Conservation (phyloP, 1,284 basidiomycete species). For the Sanghuangporus sanghuang region DNA sequence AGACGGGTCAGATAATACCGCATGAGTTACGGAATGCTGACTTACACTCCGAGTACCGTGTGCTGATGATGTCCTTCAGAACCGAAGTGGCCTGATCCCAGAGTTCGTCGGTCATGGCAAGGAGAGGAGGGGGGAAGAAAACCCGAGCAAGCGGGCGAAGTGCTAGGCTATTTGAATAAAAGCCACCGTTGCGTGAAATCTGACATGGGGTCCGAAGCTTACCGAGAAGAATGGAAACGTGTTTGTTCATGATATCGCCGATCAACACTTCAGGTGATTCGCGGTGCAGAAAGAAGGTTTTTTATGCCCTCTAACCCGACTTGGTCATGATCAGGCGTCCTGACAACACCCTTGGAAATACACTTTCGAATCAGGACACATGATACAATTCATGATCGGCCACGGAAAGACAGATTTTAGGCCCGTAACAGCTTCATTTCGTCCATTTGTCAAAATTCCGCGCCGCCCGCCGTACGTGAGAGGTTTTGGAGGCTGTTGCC, state of each 20-base stretch:
- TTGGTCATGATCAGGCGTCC: background rate
- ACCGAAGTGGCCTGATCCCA: background rate
- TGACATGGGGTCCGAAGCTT: background rate
- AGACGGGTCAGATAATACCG: background rate
- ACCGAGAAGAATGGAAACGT: background rate
- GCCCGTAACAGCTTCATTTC: background rate
- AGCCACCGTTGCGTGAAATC: background rate
- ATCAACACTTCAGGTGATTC: background rate
- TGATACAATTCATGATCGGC: background rate
- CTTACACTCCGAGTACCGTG: constrained; percentile 24
- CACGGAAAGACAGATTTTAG: background rate
- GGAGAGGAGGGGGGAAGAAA: background rate
- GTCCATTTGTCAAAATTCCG: too few relatives aligned
- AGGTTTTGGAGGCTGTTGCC: background rate
- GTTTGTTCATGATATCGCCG: background rate
- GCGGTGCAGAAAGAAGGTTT: background rate
- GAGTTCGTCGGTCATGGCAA: constrained; percentile 1
- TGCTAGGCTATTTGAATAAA: background rate
- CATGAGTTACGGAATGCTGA: background rate
- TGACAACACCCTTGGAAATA: background rate
- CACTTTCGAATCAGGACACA: background rate
- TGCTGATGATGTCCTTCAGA: constrained; percentile 17
- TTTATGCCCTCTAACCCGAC: background rate
- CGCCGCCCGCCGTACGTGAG: background rate
- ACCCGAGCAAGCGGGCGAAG: background rate